These are phyloP conservation scores for Aquilaria yunnanensis DNA, from an alignment of 345 rosid species.

Conservation along the genomic window DNA sequence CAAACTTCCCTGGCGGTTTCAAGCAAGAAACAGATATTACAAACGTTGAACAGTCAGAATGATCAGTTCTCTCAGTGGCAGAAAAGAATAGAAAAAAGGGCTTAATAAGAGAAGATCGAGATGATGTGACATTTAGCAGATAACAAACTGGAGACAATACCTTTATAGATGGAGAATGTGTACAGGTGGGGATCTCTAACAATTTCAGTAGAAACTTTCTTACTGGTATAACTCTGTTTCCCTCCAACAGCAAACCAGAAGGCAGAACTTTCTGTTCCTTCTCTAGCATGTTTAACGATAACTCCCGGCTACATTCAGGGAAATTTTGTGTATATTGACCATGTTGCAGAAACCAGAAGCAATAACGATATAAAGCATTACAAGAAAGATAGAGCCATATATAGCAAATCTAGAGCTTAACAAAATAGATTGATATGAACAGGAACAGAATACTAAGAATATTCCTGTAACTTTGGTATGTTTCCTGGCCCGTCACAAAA, in stretches of 20 bases:
- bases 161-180: slow-evolving; percentile 52
- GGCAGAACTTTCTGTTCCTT: slow-evolving; percentile 88
- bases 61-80: slow-evolving; percentile 13
- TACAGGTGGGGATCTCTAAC: slow-evolving; percentile 81
- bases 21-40: slow-evolving; percentile 13
- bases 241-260: slow-evolving; percentile 96
- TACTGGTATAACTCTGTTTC: slow-evolving; percentile 74
- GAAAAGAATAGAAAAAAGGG: background rate
- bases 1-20: slow-evolving; percentile 63
- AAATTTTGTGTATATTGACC: slow-evolving; percentile 12
- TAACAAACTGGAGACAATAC: slow-evolving; percentile 25
- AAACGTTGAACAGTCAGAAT: slow-evolving; percentile 27
- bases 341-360: background rate
- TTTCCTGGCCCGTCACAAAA: background rate
- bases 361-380: no score
- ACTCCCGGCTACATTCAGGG: slow-evolving; percentile 58
- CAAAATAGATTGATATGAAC: no score
- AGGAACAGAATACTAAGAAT: no score
- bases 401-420: no score
- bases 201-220: slow-evolving; percentile 49
- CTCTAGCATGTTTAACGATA: slow-evolving; percentile 73
- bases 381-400: no score
- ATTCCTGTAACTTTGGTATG: no score
- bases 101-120: background rate
- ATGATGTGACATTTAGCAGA: slow-evolving; percentile 1